phyloP scores from a whole-genome alignment of 768 basidiomycete species.

The Mrakia frigida region DNA sequence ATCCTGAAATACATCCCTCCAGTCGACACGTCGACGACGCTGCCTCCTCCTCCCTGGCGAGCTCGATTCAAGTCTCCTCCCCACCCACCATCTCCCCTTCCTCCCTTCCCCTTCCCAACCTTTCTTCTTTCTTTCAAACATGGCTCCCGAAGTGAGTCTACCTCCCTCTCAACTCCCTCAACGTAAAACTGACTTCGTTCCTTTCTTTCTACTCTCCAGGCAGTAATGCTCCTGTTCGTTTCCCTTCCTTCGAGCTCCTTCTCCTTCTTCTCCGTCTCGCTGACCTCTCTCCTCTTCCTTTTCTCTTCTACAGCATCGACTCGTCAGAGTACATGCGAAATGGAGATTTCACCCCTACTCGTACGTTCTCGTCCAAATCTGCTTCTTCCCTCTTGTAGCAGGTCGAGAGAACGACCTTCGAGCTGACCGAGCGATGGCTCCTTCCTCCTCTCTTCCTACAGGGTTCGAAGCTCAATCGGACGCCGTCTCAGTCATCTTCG shows the following conservation, averaged over 20 bases:
- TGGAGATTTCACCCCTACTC: slow-evolving; percentile 49
- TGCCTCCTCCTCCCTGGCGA: no score
- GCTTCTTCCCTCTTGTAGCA: background rate
- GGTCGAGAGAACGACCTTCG: slow-evolving; percentile 32
- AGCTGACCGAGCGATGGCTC: slow-evolving; percentile 51
- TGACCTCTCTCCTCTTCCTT: background rate
- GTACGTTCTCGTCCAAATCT: background rate
- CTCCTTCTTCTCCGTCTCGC: slow-evolving; percentile 30
- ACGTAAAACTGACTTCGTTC: slow-evolving; percentile 46
- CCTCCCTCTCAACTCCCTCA: background rate
- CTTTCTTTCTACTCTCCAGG: slow-evolving; percentile 59
- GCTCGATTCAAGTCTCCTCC: no score
- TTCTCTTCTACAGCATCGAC: slow-evolving; percentile 59
- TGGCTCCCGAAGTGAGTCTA: slow-evolving; percentile 27
- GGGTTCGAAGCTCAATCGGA: slow-evolving; percentile 88
- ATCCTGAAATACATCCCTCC: no score
- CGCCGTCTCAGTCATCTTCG: slow-evolving; percentile 82
- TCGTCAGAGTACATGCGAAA: slow-evolving; percentile 97
- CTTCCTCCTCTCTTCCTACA: slow-evolving; percentile 26
- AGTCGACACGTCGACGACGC: no score
- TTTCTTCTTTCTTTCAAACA: background rate
- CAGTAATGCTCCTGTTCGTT: slow-evolving; percentile 76
- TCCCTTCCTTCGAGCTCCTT: background rate
- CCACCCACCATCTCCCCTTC: slow-evolving; percentile 7
- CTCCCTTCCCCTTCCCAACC: background rate